Percentiles rank a stretch among this genome's conserved stretches.
phyloP scores from a whole-genome alignment of 495 filamentous ascomycete species.

The Neurospora sublineolata region DNA sequence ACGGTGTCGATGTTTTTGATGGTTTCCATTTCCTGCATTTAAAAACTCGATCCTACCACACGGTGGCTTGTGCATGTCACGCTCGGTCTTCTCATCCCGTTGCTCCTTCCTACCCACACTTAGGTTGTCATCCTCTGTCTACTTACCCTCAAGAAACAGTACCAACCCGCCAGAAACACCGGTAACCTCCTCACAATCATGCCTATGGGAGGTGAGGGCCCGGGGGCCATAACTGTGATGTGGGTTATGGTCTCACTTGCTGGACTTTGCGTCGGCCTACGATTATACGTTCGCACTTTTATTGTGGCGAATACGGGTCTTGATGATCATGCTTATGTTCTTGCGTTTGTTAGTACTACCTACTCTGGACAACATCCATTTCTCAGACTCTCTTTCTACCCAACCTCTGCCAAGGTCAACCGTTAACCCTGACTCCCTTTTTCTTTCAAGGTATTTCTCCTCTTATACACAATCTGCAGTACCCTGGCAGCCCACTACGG shows the following conservation, averaged over 20 bases:
- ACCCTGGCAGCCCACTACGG: slow-evolving; percentile 15
- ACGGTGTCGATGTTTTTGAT: not conserved
- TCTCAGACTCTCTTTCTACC: not conserved
- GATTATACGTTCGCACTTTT: not conserved
- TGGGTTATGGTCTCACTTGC: not conserved
- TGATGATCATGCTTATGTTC: not conserved
- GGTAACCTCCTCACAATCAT: not conserved
- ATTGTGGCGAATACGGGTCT: not conserved
- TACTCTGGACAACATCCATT: not conserved
- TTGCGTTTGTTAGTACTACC: not conserved
- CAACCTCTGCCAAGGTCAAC: not conserved
- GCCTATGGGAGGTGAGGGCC: not conserved
- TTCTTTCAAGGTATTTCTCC: not conserved
- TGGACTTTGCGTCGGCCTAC: not conserved
- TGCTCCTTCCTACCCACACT: not conserved
- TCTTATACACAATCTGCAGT: slow-evolving; percentile 5
- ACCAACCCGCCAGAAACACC: not conserved
- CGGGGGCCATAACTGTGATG: not conserved
- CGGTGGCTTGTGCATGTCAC: not conserved
- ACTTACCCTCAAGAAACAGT: not conserved
- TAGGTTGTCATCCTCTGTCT: not conserved
- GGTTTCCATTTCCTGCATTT: not conserved
- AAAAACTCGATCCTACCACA: not conserved
- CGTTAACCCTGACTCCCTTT: not conserved
- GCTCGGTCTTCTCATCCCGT: not conserved